These are phyloP conservation scores for Entomophthora muscae DNA, from an alignment of 371 early-diverging fungal genomes.

Conservation along the genomic window DNA sequence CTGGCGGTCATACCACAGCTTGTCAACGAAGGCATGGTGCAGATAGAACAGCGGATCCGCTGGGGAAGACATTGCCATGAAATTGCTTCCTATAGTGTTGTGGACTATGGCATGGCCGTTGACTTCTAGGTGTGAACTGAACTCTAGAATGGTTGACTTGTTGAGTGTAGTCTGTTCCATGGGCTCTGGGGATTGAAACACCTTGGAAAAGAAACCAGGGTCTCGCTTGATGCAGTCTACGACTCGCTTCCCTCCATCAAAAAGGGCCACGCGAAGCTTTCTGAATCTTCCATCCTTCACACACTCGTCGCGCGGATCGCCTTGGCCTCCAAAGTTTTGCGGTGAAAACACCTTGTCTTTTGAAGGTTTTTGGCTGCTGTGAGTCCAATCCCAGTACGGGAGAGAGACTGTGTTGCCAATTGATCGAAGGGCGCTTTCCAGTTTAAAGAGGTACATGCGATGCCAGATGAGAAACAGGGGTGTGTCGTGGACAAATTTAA, in stretches of 20 bases:
- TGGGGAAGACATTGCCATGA: conserved; percentile 17
- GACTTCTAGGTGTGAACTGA: conserved; percentile 15
- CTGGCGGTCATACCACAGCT: conserved; percentile 9
- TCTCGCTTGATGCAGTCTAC: not conserved
- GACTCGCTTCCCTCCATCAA: not conserved
- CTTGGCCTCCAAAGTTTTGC: conserved; percentile 10
- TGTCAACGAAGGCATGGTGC: conserved; percentile 11
- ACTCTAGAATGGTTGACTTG: not conserved
- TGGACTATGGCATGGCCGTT: conserved; percentile 28
- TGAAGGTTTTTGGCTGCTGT: conserved; percentile 9
- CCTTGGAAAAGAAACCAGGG: not conserved
- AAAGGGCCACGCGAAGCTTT: not conserved
- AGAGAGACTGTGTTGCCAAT: conserved; percentile 20
- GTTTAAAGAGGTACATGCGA: conserved; percentile 14
- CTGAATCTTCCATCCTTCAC: conserved; percentile 13
- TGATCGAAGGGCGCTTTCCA: conserved; percentile 16
- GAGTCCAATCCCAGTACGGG: conserved; percentile 37
- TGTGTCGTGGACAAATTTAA: not conserved
- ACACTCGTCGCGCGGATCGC: conserved; percentile 10
- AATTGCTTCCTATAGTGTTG: conserved; percentile 21
- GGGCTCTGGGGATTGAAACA: not conserved
- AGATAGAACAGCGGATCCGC: conserved; percentile 9
- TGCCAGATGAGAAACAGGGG: conserved; percentile 23
- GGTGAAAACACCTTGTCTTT: conserved; percentile 9
- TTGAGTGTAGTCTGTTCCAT: not conserved